Conservation (phyloP, 768 basidiomycete species). For the Nidularia pulvinata region DNA sequence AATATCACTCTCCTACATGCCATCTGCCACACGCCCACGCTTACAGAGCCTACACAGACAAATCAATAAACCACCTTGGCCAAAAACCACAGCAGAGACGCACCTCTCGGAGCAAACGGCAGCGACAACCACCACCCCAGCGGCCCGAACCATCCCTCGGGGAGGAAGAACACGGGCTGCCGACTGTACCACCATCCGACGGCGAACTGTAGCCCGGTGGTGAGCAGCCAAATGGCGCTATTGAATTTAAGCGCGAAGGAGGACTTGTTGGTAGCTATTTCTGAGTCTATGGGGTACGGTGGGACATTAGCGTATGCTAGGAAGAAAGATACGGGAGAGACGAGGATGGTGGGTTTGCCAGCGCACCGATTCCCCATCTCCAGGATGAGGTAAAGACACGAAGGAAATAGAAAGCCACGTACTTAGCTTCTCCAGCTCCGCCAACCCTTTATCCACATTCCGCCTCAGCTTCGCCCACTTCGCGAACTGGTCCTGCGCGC, state of each 20-base stretch:
- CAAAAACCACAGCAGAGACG: conserved; percentile 13
- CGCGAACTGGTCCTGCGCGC: conserved; percentile 96
- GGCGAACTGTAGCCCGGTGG: conserved; percentile 84
- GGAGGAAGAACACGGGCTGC: conserved; percentile 92
- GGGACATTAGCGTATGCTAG: not conserved
- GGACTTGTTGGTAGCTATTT: conserved; percentile 57
- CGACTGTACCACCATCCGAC: conserved; percentile 93
- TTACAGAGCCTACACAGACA: conserved; percentile 72
- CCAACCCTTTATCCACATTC: conserved; percentile 88
- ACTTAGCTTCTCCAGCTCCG: conserved; percentile 94
- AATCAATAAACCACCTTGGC: not conserved
- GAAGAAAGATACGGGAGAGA: conserved; percentile 1
- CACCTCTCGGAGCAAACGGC: conserved; percentile 89
- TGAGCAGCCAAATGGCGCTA: conserved; percentile 73
- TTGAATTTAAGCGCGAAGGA: conserved; percentile 75
- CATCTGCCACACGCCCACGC: conserved; percentile 95
- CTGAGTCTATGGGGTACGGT: conserved; percentile 49
- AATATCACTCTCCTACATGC: conserved; percentile 86
- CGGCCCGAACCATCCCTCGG: conserved; percentile 88
- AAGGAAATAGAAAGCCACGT: conserved; percentile 25
- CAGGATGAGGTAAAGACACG: not conserved
- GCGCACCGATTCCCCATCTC: too few relatives aligned
- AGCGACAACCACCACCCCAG: conserved; percentile 86
- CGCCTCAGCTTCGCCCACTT: conserved; percentile 96
- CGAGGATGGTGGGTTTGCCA: not conserved